A percentile compares a stretch with the other conserved stretches of the same genome.
Evolutionary conservation across 768 basidiomycete genomes (phyloP).

Genomic region (Podaxis pistillaris): DNA sequence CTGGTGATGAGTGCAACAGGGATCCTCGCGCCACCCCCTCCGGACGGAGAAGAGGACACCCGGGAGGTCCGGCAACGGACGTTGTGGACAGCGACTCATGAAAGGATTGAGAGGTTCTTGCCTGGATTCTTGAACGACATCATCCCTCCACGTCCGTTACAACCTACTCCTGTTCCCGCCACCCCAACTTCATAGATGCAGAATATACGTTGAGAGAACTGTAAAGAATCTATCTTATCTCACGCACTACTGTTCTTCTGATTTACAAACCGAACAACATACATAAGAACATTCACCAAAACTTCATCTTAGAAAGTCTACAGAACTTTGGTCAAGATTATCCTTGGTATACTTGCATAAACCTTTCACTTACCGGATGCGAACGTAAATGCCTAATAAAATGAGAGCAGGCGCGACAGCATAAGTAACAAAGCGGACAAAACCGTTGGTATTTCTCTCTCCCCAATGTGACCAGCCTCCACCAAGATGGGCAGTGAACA

Average conservation of each 20-base stretch:
- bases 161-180: constrained; percentile 14
- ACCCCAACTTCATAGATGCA: constrained; percentile 14
- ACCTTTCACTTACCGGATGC: constrained; percentile 47
- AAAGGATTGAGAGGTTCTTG: constrained; percentile 86
- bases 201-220: neutral
- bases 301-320: constrained; percentile 62
- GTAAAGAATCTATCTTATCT: neutral
- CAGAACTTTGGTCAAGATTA: neutral
- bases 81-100: constrained; percentile 83
- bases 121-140: constrained; percentile 84
- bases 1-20: constrained; percentile 93
- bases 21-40: constrained; percentile 66
- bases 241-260: neutral
- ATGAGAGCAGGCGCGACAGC: constrained; percentile 52
- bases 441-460: constrained; percentile 29
- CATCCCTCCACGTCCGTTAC: constrained; percentile 39
- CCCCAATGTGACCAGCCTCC: constrained; percentile 71
- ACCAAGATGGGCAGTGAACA: constrained; percentile 66
- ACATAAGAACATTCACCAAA: constrained; percentile 7
- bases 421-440: constrained; percentile 49
- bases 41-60: constrained; percentile 38
- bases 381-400: constrained; percentile 41
- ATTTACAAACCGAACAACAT: neutral
- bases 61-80: constrained; percentile 62
- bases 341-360: neutral